phyloP scores from a whole-genome alignment of 306 rosid genomes.

The Trichosanthes truncata region DNA sequence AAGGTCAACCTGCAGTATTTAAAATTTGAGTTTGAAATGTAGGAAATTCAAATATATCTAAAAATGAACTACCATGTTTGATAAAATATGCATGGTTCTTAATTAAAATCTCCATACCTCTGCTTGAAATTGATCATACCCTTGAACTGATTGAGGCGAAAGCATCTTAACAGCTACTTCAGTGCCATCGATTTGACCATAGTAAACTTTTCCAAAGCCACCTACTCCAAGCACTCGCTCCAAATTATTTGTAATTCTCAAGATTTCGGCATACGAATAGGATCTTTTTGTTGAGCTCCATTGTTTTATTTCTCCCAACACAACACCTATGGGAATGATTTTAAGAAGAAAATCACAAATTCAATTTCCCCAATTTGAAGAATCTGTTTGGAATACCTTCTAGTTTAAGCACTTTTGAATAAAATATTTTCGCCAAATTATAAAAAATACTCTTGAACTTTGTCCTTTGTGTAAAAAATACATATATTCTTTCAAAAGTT shows the following conservation, averaged over 20 bases:
- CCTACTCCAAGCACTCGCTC: conserved; percentile 35
- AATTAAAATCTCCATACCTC: too few relatives aligned
- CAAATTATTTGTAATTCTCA: conserved; percentile 31
- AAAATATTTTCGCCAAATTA: too few relatives aligned
- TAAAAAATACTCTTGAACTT: too few relatives aligned
- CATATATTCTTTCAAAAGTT: too few relatives aligned
- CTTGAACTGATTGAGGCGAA: conserved; percentile 29
- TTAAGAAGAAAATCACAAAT: background rate
- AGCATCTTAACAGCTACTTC: conserved; percentile 49
- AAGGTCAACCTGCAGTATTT: conserved; percentile 29
- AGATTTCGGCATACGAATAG: conserved; percentile 27
- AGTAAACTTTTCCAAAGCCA: conserved; percentile 40
- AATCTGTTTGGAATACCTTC: too few relatives aligned
- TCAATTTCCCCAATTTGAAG: background rate
- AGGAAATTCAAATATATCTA: background rate
- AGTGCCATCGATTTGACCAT: conserved; percentile 20
- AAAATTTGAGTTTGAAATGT: background rate
- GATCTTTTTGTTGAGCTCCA: conserved; percentile 25
- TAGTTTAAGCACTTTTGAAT: too few relatives aligned
- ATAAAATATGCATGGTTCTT: too few relatives aligned
- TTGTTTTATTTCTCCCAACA: background rate
- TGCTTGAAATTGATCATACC: conserved; percentile 35
- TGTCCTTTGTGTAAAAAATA: too few relatives aligned
- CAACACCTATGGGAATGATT: background rate
- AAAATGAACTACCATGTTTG: background rate